Base-by-base conservation (phyloP, 148 eudicot genomes). In the Selenicereus undatus region DNA sequence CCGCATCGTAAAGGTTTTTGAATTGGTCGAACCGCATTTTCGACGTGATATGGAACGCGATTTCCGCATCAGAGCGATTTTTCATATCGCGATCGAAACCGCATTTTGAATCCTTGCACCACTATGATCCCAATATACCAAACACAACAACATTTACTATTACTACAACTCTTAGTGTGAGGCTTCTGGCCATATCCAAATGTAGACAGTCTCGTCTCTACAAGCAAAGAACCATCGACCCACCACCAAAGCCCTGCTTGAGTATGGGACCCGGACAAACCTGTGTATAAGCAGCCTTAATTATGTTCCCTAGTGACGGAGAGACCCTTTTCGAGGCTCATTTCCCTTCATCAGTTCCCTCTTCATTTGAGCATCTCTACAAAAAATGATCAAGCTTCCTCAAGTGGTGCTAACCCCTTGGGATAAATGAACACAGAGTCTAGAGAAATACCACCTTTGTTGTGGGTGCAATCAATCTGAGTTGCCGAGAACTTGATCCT, bases 381-480 rank as follows among this genome's bases (percentile, higher is more conserved):
- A n/a, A 66, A 62, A 81, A 27, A 27, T 52, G 26, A 78, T 73
- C 83, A 81, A 48, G 39, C 77, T 30, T 79, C 84, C 77, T 81
- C 86, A 30, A 17, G 71, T 27, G 85, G 71, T 66, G 85, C 88
- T 83, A 90, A 76, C 24, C 74, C 81, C 84, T 79, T 83, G 45
- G 97, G 98, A 71, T 89, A 87, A 60, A 94, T 86, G 66, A 93
- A 72, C 76, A 95, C 97, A 62, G 92, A 91, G 77, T 95, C 97
- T 45, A 95, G 82, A 74, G 94, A 90, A 1, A 95, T 85, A 54
- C 96, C 98, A 62, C 98, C 97, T 89, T 95, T 91, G 0, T 84
- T 91, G 68, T 95, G 96, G 24, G 98, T 93, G 83, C 98, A 95
- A 82, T 93, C 98, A 52, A 93, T 95, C 83, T 95, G 98, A 20